Evolutionary conservation across 1,284 basidiomycete genomes (phyloP).

Genomic region (Rhodotorula mucilaginosa): DNA sequence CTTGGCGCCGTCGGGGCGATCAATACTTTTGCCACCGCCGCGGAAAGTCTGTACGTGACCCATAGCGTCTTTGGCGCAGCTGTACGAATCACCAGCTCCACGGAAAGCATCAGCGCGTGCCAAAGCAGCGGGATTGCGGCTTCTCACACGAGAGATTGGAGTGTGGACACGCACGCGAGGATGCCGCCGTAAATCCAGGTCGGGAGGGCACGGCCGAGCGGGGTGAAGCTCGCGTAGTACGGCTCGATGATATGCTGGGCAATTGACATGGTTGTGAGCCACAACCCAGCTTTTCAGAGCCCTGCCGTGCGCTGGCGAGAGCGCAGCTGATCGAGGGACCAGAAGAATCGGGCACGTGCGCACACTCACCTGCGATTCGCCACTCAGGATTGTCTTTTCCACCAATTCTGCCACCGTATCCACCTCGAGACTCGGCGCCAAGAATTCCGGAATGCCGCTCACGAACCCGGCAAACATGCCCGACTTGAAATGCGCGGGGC

Average conservation of each 20-base stretch:
- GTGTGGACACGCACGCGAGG: slow-evolving; percentile 17
- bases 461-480: slow-evolving; percentile 28
- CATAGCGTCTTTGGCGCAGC: slow-evolving; percentile 20
- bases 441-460: slow-evolving; percentile 6
- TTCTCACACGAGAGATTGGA: neutral
- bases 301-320: neutral
- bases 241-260: slow-evolving; percentile 52
- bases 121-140: no score
- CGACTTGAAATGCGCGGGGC: slow-evolving; percentile 25
- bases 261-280: slow-evolving; percentile 35
- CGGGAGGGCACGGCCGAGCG: slow-evolving; percentile 61
- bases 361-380: slow-evolving; percentile 45
- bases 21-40: neutral
- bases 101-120: no score
- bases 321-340: slow-evolving; percentile 48
- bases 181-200: slow-evolving; percentile 63
- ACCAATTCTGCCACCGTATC: slow-evolving; percentile 24
- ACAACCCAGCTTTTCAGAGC: slow-evolving; percentile 47
- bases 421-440: slow-evolving; percentile 31
- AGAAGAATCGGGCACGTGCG: slow-evolving; percentile 51
- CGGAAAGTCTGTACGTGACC: slow-evolving; percentile 1
- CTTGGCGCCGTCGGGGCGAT: neutral
- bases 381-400: slow-evolving; percentile 18
- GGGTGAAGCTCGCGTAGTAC: slow-evolving; percentile 65
- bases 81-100: neutral